Evolutionary conservation across 2,329 filamentous ascomycete species (phyloP), one percentile per base, ranked within the genome.

Genomic region (Mycosphaerella sp.): DNA sequence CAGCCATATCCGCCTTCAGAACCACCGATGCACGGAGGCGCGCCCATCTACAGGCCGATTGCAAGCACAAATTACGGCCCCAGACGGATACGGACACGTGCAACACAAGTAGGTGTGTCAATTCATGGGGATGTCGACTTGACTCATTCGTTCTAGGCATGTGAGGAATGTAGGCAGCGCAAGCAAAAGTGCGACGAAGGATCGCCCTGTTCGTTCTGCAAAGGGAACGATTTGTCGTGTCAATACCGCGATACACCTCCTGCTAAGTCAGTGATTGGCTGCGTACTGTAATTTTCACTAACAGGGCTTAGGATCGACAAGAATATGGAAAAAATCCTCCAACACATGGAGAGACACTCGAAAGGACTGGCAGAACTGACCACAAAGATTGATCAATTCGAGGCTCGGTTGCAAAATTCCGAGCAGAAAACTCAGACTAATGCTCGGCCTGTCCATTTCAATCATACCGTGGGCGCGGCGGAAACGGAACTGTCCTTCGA

Each of bases 111-210:
- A 30, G 28, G 28, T 30, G 10, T 30, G 10, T 30, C 10, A 30
- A 30, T 6, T 30, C 10, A 30, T 30, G 10, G 28, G 6, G 10
- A 30, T 30, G 10, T 30, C 28, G 28, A 30, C 28, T 30, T 30
- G 10, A 30, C 28, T 30, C 10, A 30, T 30, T 30, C 28, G 28
- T 30, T 30, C 28, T 30, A 95, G 84, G 93, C 93, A 32, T 98
- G 93, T 70, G 89, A 95, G 64, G 87, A 85, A 68, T 95, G 89
- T 70, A 83, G 89, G 52, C 80, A 86, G 54, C 79, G 91, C 35
- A 95, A 95, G 70, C 89, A 89, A 12, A 95, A 94, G 70, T 95
- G 89, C 67, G 89, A 95, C 62, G 89, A 95, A 73, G 83, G 84
- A 9, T 83, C 86, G 58, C 89, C 86, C 62, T 91, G 89, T 65